phyloP scores from a whole-genome alignment of 2,329 filamentous ascomycete genomes.

The Cladosporium phlei region DNA sequence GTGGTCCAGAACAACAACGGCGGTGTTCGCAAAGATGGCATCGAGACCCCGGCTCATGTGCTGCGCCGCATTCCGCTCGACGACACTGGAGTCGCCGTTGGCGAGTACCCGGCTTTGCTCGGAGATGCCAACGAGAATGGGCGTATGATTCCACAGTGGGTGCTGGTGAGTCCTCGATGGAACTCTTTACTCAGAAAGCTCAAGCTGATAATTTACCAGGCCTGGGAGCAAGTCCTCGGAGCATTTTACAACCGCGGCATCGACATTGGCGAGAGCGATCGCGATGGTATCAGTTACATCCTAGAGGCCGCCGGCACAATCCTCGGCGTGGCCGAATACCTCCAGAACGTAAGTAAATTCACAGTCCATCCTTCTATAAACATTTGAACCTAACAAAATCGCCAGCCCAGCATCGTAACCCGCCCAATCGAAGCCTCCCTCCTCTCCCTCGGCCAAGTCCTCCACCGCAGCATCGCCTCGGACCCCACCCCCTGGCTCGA shows the following conservation, averaged over 20 bases:
- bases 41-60: not conserved
- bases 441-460: constrained; percentile 42
- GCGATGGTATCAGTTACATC: constrained; percentile 34
- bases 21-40: not conserved
- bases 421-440: constrained; percentile 46
- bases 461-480: constrained; percentile 42
- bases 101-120: constrained; percentile 11
- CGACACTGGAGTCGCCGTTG: constrained; percentile 16
- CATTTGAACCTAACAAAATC: not conserved
- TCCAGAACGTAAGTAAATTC: constrained; percentile 35
- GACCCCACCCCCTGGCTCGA: constrained; percentile 44
- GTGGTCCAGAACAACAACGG: constrained; percentile 19
- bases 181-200: not conserved
- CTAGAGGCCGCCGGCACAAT: constrained; percentile 40
- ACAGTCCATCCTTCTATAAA: not conserved
- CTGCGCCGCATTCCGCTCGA: constrained; percentile 18
- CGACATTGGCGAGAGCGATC: constrained; percentile 35
- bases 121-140: constrained; percentile 23
- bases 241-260: constrained; percentile 44
- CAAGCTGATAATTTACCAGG: constrained; percentile 17
- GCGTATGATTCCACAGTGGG: constrained; percentile 15
- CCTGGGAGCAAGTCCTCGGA: constrained; percentile 43
- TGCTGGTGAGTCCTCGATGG: constrained; percentile 15
- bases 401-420: constrained; percentile 35
- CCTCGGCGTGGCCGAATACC: constrained; percentile 43